These are phyloP conservation scores for Persicaria tinctoria DNA, from an alignment of 148 eudicot genomes.

Conservation along the genomic window DNA sequence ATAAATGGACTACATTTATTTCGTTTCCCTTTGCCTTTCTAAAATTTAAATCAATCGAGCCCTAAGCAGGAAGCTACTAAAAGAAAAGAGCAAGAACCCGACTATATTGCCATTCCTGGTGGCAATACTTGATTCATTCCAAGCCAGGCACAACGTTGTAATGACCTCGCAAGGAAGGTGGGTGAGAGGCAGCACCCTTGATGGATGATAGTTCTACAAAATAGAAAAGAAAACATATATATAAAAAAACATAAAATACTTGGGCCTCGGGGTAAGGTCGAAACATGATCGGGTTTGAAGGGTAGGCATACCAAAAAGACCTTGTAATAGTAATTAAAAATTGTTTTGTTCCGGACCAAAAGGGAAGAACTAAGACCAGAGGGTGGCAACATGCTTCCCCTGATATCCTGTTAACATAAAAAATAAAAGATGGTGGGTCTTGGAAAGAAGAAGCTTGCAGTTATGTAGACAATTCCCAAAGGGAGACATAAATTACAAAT, in stretches of 20 bases:
- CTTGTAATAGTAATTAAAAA: not conserved
- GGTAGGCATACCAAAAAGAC: slow-evolving; percentile 1
- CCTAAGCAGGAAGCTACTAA: not conserved
- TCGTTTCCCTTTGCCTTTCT: too few relatives aligned
- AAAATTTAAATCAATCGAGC: too few relatives aligned
- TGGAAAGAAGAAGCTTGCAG: too few relatives aligned
- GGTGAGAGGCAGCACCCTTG: slow-evolving; percentile 1
- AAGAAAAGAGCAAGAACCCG: not conserved
- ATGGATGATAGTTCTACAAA: slow-evolving; percentile 9
- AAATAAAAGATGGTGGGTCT: too few relatives aligned
- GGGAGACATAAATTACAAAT: too few relatives aligned
- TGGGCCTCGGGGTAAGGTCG: too few relatives aligned
- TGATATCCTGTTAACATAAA: not conserved
- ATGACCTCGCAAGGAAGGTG: not conserved
- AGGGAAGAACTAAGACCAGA: not conserved
- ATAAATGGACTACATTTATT: too few relatives aligned
- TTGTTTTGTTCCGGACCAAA: slow-evolving; percentile 1
- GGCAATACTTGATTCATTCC: slow-evolving; percentile 4
- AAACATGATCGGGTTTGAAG: not conserved
- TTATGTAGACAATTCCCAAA: too few relatives aligned
- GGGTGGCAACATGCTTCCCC: not conserved
- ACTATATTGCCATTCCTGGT: not conserved
- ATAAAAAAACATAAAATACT: not conserved
- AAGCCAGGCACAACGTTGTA: not conserved
- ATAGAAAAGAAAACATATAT: not conserved